phyloP scores from a whole-genome alignment of 176 grass and related monocot genomes.

The Chrysopogon serrulatus region DNA sequence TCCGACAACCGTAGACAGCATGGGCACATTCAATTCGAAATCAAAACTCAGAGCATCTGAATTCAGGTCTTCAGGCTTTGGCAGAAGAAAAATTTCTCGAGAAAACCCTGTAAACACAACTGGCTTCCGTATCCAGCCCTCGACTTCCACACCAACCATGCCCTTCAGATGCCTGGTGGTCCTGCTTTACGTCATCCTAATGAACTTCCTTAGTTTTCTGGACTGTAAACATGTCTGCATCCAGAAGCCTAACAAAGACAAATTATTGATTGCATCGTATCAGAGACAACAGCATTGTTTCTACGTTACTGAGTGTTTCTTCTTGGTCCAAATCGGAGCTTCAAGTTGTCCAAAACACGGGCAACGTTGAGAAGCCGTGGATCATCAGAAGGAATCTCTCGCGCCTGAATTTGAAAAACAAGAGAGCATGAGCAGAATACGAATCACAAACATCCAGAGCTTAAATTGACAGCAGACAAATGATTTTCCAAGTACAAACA shows the following conservation, averaged over 20 bases:
- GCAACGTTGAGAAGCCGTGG: conserved; percentile 62
- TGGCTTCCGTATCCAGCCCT: not conserved
- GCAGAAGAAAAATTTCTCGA: not conserved
- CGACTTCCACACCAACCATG: not conserved
- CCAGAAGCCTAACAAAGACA: not conserved
- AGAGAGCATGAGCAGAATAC: not conserved
- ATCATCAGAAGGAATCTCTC: conserved; percentile 90
- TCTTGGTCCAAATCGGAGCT: conserved; percentile 45
- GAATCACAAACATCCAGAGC: not conserved
- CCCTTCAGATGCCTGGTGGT: not conserved
- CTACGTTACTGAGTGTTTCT: conserved; percentile 36
- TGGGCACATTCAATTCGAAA: not conserved
- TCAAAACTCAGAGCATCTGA: not conserved
- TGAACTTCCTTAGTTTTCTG: not conserved
- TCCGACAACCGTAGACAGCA: not conserved
- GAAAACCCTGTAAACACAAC: not conserved
- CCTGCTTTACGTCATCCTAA: not conserved
- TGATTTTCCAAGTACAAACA: not conserved
- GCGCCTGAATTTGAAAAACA: conserved; percentile 42
- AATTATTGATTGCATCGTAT: not conserved
- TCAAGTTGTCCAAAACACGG: conserved; percentile 58
- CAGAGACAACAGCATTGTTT: not conserved
- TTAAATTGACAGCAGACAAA: not conserved
- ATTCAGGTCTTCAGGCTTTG: not conserved
- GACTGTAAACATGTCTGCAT: not conserved